A percentile compares a stretch with the other conserved stretches of the same genome.
Evolutionary conservation across 371 early-diverging fungal species (phyloP).

Genomic region (Rhizopus microsporus): DNA sequence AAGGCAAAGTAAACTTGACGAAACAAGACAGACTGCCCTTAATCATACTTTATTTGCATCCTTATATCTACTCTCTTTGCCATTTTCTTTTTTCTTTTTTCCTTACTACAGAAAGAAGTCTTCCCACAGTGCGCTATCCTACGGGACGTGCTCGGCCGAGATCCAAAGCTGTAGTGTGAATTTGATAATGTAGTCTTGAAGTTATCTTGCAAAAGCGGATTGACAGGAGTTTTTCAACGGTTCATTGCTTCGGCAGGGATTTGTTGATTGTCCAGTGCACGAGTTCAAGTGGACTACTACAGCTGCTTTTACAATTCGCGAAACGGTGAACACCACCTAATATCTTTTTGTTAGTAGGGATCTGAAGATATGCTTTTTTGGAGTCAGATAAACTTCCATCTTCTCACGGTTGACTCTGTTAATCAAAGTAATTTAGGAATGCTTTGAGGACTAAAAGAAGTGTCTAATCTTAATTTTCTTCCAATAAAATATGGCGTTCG

Average conservation of each 20-base stretch:
- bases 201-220: conserved; percentile 2
- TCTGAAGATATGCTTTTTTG: no score
- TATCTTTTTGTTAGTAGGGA: no score
- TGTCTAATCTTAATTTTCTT: no score
- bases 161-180: conserved; percentile 3
- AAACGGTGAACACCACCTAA: neutral
- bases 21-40: no score
- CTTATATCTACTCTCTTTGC: no score
- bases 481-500: no score
- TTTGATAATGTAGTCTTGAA: conserved; percentile 1
- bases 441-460: conserved; percentile 13
- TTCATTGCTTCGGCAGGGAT: neutral
- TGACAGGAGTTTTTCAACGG: conserved; percentile 6
- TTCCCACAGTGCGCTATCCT: conserved; percentile 6
- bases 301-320: conserved; percentile 9
- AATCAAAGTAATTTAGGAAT: conserved; percentile 8
- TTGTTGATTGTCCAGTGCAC: conserved; percentile 3
- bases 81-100: conserved; percentile 7
- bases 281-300: conserved; percentile 2
- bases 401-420: conserved; percentile 13
- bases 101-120: neutral
- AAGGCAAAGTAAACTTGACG: no score
- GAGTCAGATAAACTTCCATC: conserved; percentile 13
- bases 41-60: no score
- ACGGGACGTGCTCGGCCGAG: conserved; percentile 1